Percentiles rank a stretch among this genome's conserved stretches.
These are phyloP conservation scores for Umbelopsis ramanniana DNA, from an alignment of 192 early-diverging fungal species.

Conservation along the genomic window DNA sequence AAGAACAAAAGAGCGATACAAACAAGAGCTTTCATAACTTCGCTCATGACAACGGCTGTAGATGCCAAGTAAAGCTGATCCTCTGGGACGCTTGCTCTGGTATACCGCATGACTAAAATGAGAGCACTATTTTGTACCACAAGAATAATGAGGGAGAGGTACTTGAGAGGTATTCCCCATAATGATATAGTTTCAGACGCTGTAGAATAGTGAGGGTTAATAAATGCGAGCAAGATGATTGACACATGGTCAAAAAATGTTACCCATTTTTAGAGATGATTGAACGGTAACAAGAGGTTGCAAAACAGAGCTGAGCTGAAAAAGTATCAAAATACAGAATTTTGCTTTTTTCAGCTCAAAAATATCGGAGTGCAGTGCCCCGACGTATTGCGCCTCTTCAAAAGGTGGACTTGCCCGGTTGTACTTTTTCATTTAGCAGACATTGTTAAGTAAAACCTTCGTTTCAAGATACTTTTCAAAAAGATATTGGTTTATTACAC, in stretches of 20 bases:
- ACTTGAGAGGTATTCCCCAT: slow-evolving; percentile 75
- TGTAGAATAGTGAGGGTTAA: background rate
- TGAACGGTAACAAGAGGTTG: background rate
- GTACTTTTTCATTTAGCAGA: no score
- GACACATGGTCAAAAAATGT: background rate
- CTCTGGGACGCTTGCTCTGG: slow-evolving; percentile 54
- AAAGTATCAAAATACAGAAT: background rate
- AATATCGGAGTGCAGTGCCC: no score
- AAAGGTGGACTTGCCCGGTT: no score
- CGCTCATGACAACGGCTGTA: slow-evolving; percentile 91
- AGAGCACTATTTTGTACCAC: slow-evolving; percentile 88
- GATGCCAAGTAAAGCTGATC: slow-evolving; percentile 69
- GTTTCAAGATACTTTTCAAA: no score
- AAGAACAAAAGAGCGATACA: slow-evolving; percentile 45
- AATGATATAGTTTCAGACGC: slow-evolving; percentile 4
- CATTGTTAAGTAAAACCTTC: no score
- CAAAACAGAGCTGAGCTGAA: background rate
- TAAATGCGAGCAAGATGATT: background rate
- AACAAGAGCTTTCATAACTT: slow-evolving; percentile 79
- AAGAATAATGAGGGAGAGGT: slow-evolving; percentile 82
- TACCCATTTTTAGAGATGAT: slow-evolving; percentile 10
- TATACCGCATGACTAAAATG: slow-evolving; percentile 91
- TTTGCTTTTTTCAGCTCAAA: background rate
- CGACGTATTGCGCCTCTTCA: no score
- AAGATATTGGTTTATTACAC: no score